phyloP scores from a whole-genome alignment of 176 grass and related monocot genomes.

The Typha latifolia region DNA sequence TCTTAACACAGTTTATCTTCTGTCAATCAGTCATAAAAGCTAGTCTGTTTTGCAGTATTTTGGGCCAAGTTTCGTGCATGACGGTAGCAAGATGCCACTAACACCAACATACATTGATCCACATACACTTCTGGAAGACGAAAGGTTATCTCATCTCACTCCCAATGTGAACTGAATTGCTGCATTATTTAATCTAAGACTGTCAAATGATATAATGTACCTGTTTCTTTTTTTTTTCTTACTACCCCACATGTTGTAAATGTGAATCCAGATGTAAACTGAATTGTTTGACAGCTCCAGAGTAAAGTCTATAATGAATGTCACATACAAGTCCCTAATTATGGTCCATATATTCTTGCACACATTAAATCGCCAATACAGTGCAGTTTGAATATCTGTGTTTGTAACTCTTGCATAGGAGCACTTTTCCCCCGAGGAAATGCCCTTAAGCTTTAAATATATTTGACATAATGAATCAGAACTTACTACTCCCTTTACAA shows the following conservation, averaged over 20 bases:
- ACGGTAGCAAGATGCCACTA: slow-evolving; percentile 39
- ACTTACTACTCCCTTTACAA: too few relatives aligned
- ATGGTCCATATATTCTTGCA: too few relatives aligned
- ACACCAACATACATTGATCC: slow-evolving; percentile 69
- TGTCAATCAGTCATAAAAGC: not conserved
- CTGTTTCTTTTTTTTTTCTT: slow-evolving; percentile 16
- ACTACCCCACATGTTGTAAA: slow-evolving; percentile 29
- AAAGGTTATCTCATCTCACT: slow-evolving; percentile 46
- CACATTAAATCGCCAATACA: too few relatives aligned
- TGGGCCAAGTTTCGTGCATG: slow-evolving; percentile 68
- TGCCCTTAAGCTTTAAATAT: too few relatives aligned
- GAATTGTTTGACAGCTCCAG: slow-evolving; percentile 6
- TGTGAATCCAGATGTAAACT: slow-evolving; percentile 35
- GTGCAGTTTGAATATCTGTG: too few relatives aligned
- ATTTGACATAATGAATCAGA: too few relatives aligned
- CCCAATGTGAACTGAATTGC: slow-evolving; percentile 31
- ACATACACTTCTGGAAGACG: slow-evolving; percentile 78
- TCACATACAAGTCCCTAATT: not conserved
- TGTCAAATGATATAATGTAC: not conserved
- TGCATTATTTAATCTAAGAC: not conserved
- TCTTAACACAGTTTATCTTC: not conserved
- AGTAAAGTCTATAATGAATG: not conserved
- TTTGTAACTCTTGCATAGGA: too few relatives aligned
- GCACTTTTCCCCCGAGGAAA: too few relatives aligned
- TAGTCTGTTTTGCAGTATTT: slow-evolving; percentile 46